Evolutionary conservation across 768 basidiomycete genomes (phyloP).

Genomic region (Mycena vitilis): DNA sequence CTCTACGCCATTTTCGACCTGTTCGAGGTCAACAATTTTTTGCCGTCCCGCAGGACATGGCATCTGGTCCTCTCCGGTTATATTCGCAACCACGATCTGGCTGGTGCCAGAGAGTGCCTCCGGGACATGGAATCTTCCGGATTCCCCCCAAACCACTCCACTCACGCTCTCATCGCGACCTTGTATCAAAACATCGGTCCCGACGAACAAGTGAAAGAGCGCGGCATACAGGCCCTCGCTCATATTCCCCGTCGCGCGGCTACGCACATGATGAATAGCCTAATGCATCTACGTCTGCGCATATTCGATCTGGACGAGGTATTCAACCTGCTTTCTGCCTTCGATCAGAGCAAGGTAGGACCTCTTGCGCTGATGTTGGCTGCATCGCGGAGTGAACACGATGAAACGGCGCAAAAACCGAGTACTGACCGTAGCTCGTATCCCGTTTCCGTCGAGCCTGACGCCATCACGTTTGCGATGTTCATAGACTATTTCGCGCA

Average conservation of each 20-base stretch:
- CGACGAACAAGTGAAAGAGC: constrained; percentile 64
- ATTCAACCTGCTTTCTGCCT: constrained; percentile 56
- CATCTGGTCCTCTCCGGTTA: constrained; percentile 76
- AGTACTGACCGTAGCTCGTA: constrained; percentile 17
- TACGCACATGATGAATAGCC: constrained; percentile 73
- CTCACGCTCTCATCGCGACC: constrained; percentile 68
- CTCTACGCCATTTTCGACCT: constrained; percentile 61
- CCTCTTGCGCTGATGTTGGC: constrained; percentile 27
- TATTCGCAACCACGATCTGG: constrained; percentile 75
- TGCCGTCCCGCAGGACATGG: constrained; percentile 72
- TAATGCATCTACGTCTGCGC: constrained; percentile 74
- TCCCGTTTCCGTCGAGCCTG: constrained; percentile 50
- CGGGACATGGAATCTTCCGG: constrained; percentile 68
- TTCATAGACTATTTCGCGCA: constrained; percentile 67
- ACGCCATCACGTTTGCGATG: constrained; percentile 71
- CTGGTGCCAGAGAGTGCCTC: constrained; percentile 65
- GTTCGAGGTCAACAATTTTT: constrained; percentile 58
- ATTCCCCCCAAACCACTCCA: constrained; percentile 63
- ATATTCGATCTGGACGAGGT: constrained; percentile 60
- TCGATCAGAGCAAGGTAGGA: constrained; percentile 29
- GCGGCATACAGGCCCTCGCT: constrained; percentile 60
- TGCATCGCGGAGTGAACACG: constrained; percentile 24
- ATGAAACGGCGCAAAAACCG: constrained; percentile 8
- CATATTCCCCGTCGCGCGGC: constrained; percentile 53
- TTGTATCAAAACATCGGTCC: constrained; percentile 68